Evolutionary conservation across 2,329 filamentous ascomycete genomes (phyloP), one percentile per base, ranked within the genome.

Genomic region (Lizonia empirigonia): DNA sequence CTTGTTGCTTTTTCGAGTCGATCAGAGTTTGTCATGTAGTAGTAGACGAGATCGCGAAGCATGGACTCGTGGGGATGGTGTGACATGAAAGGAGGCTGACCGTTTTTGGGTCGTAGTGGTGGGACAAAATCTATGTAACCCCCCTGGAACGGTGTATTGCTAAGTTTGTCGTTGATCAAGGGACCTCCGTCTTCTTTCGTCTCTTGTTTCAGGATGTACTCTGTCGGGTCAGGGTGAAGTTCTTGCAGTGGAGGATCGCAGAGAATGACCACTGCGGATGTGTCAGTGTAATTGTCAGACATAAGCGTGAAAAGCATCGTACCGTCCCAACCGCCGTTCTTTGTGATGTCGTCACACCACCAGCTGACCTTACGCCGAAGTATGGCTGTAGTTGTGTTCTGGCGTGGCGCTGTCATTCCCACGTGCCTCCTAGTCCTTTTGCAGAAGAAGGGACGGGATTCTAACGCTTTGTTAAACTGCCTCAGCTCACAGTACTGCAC

Each of bases 401-500:
- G 29, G 16, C 49, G 53, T 16, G 67, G 55, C 2, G 64, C 53
- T 5, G 68, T 72, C 68, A 72, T 69, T 0, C 69, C 69, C 3
- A 70, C 60, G 55, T 72, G 69, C 23, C 69, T 54, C 26, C 60
- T 50, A 1, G 68, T 72, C 7, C 62, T 50, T 7, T 62, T 20
- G 22, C 69, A 72, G 26, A 69, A 72, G 38, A 58, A 66, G 2
- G 63, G 63, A 0, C 44, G 36, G 9, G 64, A 65, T 7, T 61
- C 51, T 3, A 72, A 50, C 2, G 53, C 56, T 16, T 64, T 63
- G 19, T 60, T 59, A 40, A 72, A 72, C n/a, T 69, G 60, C 9
- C 67, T 56, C 5, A 72, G 29, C 26, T 72, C 69, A 41, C 68
- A 71, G 35, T 69, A 72, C 44, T 71, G 68, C 12, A 72, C 44